phyloP scores from a whole-genome alignment of 768 basidiomycete species.

The Hygrocybe punicea region DNA sequence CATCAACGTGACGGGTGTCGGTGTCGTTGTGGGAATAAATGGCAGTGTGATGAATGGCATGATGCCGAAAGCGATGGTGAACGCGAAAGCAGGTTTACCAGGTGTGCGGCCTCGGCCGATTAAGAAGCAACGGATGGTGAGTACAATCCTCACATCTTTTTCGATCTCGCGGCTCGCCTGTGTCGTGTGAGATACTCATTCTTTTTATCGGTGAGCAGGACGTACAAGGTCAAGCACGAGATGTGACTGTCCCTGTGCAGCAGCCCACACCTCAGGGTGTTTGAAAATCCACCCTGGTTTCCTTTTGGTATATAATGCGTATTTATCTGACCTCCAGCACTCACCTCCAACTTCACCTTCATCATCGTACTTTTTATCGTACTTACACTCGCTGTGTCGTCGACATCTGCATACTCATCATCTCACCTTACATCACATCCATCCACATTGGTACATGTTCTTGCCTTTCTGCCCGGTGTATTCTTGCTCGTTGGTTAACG shows the following conservation, averaged over 20 bases:
- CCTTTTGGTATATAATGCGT: background rate
- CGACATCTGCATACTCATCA: background rate
- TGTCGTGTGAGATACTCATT: too few species aligned
- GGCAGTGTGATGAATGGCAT: conserved; percentile 14
- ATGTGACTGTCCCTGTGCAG: conserved; percentile 53
- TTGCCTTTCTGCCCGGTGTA: background rate
- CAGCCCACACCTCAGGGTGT: conserved; percentile 74
- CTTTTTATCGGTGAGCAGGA: conserved; percentile 40
- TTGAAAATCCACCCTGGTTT: conserved; percentile 20
- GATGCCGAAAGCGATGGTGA: conserved; percentile 36
- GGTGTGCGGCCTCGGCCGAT: conserved; percentile 62
- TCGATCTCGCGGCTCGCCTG: background rate
- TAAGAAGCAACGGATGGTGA: conserved; percentile 74
- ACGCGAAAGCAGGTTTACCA: conserved; percentile 56
- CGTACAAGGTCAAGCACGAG: conserved; percentile 59
- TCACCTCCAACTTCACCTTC: too few species aligned
- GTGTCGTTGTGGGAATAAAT: conserved; percentile 22
- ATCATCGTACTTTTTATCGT: background rate
- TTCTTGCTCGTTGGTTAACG: too few species aligned
- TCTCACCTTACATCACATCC: conserved; percentile 1
- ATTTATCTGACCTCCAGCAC: background rate
- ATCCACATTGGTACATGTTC: background rate
- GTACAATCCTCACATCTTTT: conserved; percentile 24
- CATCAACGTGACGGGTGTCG: conserved; percentile 23
- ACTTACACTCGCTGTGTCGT: background rate